Conservation (phyloP, 257 asterid genomes). For the Solanum stenotomum region DNA sequence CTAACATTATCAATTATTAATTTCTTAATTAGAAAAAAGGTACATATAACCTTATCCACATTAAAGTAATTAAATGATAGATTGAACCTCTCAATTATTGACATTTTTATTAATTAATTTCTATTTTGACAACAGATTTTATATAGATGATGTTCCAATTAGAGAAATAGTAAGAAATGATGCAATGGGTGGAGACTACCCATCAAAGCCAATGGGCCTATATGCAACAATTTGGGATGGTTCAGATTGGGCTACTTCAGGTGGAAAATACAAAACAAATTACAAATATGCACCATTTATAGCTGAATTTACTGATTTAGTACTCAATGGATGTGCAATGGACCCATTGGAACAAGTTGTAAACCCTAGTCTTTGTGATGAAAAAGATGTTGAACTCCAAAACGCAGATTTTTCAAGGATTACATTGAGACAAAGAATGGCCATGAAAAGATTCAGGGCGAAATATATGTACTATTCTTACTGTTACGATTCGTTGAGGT, state of each 20-base stretch:
- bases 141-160: conserved; percentile 69
- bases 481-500: conserved; percentile 61
- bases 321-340: conserved; percentile 63
- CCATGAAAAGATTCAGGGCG: conserved; percentile 53
- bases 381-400: conserved; percentile 19
- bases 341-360: conserved; percentile 62
- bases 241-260: conserved; percentile 96
- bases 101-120: background rate
- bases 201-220: conserved; percentile 83
- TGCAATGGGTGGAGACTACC: conserved; percentile 81
- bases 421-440: conserved; percentile 35
- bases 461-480: conserved; percentile 75
- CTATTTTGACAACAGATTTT: conserved; percentile 43
- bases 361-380: conserved; percentile 13
- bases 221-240: conserved; percentile 98
- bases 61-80: background rate
- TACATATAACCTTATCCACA: conserved; percentile 3
- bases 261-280: conserved; percentile 65
- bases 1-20: background rate
- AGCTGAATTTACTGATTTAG: conserved; percentile 66
- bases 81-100: background rate
- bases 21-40: background rate
- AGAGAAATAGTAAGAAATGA: conserved; percentile 53
- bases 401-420: conserved; percentile 28
- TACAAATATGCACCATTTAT: conserved; percentile 87